phyloP scores from a whole-genome alignment of 306 rosid genomes.

The Cucurbita argyrosperma region DNA sequence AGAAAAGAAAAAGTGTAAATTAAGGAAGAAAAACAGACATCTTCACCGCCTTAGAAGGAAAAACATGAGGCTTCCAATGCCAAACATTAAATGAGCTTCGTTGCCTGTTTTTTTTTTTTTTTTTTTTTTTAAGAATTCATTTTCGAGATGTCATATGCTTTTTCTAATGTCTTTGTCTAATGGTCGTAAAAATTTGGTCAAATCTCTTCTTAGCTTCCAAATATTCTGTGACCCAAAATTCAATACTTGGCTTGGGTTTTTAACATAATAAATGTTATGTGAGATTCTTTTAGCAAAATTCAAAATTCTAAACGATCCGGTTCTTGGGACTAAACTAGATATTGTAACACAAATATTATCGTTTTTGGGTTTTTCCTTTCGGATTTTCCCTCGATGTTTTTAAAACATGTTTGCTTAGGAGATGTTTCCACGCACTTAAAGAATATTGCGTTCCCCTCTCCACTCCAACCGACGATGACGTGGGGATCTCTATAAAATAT shows the following conservation, averaged over 20 bases:
- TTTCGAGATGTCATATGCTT: constrained; percentile 25
- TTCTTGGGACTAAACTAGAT: too few relatives aligned
- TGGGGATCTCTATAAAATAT: neutral
- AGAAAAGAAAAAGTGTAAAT: constrained; percentile 8
- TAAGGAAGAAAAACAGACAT: constrained; percentile 54
- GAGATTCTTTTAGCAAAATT: too few relatives aligned
- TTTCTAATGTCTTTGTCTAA: neutral
- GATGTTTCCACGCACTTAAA: too few relatives aligned
- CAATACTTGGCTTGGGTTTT: neutral
- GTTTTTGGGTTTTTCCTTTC: too few relatives aligned
- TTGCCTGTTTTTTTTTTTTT: neutral
- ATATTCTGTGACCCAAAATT: neutral
- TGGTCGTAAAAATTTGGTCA: neutral
- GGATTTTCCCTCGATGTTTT: too few relatives aligned
- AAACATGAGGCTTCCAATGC: constrained; percentile 46
- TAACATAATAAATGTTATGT: too few relatives aligned
- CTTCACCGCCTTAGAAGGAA: constrained; percentile 49
- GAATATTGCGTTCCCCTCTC: too few relatives aligned
- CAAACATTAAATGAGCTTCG: constrained; percentile 54
- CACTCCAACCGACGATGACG: too few relatives aligned
- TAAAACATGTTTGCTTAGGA: too few relatives aligned
- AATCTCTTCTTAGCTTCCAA: neutral
- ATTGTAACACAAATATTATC: too few relatives aligned
- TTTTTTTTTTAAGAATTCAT: constrained; percentile 19
- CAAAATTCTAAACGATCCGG: too few relatives aligned